These are phyloP conservation scores for Aspergillus avenaceus DNA, from an alignment of 495 filamentous ascomycete genomes.

Conservation along the genomic window DNA sequence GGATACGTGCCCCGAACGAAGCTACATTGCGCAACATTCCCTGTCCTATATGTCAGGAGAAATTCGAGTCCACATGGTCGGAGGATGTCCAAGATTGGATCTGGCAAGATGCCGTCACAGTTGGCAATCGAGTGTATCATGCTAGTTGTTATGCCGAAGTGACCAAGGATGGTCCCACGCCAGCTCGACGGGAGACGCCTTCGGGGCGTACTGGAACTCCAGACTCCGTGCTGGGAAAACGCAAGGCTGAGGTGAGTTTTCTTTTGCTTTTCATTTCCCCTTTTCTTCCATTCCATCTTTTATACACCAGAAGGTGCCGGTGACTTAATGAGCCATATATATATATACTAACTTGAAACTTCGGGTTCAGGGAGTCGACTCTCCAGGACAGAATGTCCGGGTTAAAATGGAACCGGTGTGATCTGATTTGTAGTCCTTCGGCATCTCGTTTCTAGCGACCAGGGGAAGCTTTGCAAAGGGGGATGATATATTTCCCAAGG, in stretches of 20 bases:
- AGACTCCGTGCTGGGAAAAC: constrained; percentile 68
- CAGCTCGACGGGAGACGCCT: constrained; percentile 35
- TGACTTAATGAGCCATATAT: no score
- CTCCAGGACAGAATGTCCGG: constrained; percentile 35
- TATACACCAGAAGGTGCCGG: no score
- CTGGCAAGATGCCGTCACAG: constrained; percentile 83
- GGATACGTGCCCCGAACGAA: constrained; percentile 78
- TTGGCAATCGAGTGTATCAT: constrained; percentile 81
- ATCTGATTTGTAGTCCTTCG: no score
- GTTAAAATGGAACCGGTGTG: constrained; percentile 38
- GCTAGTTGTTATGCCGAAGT: constrained; percentile 86
- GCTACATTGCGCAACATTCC: constrained; percentile 62
- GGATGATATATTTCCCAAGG: not conserved
- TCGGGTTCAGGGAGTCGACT: constrained; percentile 25
- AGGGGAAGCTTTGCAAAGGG: no score
- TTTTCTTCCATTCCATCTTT: no score
- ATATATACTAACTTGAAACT: no score
- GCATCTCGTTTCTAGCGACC: no score
- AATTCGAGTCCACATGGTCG: constrained; percentile 82
- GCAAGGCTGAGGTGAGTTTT: constrained; percentile 66
- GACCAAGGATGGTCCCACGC: constrained; percentile 53
- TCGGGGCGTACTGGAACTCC: constrained; percentile 50
- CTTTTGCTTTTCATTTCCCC: not conserved
- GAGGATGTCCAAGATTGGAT: constrained; percentile 94
- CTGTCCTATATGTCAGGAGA: constrained; percentile 94